phyloP scores from a whole-genome alignment of 2,329 filamentous ascomycete genomes.

The Trichoderma arundinaceum region DNA sequence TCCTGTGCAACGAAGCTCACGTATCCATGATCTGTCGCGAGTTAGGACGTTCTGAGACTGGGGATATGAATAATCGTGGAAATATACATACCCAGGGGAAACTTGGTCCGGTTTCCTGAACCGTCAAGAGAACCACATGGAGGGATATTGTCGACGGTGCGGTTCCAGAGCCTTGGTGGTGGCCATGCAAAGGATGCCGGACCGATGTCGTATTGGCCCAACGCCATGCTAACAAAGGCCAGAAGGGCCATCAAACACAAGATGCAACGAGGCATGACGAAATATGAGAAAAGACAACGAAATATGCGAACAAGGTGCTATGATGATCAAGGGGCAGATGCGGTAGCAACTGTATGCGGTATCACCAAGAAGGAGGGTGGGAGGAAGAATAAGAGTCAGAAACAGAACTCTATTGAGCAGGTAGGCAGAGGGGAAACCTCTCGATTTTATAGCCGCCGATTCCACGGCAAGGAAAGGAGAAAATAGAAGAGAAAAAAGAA shows the following conservation, averaged over 20 bases:
- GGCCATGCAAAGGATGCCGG: constrained; percentile 63
- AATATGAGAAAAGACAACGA: neutral
- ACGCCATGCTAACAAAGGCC: neutral
- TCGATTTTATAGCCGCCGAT: too few relatives aligned
- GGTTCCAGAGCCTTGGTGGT: constrained; percentile 56
- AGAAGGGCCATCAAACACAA: neutral
- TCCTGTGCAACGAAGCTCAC: constrained; percentile 59
- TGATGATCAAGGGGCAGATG: too few relatives aligned
- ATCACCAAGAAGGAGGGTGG: too few relatives aligned
- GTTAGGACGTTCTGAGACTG: neutral
- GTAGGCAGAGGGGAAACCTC: too few relatives aligned
- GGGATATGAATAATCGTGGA: neutral
- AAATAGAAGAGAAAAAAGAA: too few relatives aligned
- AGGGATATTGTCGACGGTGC: constrained; percentile 55
- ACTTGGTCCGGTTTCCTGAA: constrained; percentile 52
- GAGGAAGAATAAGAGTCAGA: too few relatives aligned
- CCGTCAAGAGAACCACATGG: constrained; percentile 57
- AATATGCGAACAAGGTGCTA: neutral
- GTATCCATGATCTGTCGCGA: constrained; percentile 51
- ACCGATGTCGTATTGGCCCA: constrained; percentile 40
- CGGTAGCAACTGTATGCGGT: too few relatives aligned
- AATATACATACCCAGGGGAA: constrained; percentile 52
- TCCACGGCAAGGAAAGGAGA: too few relatives aligned
- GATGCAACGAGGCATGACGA: constrained; percentile 1
- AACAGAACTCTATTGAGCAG: too few relatives aligned